These are phyloP conservation scores for Candida coquimbonensis DNA, from an alignment of 805 yeast genomes.

Conservation along the genomic window DNA sequence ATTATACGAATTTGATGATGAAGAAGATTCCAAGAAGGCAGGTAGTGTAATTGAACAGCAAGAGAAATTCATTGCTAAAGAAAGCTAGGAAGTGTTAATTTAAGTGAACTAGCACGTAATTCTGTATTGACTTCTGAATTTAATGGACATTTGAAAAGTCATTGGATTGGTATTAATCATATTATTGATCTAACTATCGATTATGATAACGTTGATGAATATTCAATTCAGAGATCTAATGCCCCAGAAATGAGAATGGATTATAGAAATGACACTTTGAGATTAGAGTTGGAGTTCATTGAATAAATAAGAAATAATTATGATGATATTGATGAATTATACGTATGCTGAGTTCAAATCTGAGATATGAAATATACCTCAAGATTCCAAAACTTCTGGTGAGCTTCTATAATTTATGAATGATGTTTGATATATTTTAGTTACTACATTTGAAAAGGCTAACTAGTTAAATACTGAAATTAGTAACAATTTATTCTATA, in stretches of 20 bases:
- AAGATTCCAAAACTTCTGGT: no score
- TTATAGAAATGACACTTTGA: constrained; percentile 17
- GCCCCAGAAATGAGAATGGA: constrained; percentile 24
- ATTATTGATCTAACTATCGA: constrained; percentile 3
- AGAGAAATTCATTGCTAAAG: constrained; percentile 56
- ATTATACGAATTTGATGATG: constrained; percentile 84
- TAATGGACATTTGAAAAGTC: constrained; percentile 18
- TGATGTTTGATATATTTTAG: no score
- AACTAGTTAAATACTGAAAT: no score
- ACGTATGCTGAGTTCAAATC: no score
- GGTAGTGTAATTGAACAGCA: constrained; percentile 69
- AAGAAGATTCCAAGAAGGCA: constrained; percentile 69
- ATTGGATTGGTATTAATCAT: constrained; percentile 24
- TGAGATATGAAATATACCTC: no score
- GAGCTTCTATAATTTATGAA: no score
- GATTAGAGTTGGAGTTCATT: constrained; percentile 16
- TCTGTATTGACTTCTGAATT: constrained; percentile 23
- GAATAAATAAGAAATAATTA: not conserved
- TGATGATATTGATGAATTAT: no score
- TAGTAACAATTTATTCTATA: no score
- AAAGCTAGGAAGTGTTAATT: constrained; percentile 28
- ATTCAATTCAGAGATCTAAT: constrained; percentile 20
- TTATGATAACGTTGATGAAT: constrained; percentile 18
- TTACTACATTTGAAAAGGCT: no score
- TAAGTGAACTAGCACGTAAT: constrained; percentile 23